phyloP scores from a whole-genome alignment of 2,329 filamentous ascomycete genomes.

The Fusarium buxicola region DNA sequence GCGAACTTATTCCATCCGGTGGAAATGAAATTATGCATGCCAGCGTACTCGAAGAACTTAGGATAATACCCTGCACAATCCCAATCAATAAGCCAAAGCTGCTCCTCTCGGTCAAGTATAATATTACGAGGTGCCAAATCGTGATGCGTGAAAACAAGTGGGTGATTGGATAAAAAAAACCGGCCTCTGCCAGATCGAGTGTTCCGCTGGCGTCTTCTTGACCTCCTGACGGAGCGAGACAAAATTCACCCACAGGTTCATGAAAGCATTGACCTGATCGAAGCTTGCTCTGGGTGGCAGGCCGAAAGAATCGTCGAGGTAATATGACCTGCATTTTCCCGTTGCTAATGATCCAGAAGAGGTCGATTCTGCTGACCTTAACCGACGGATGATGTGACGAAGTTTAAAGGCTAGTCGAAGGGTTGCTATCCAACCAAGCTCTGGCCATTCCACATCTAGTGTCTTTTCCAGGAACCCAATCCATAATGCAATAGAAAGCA shows the following conservation, averaged over 20 bases:
- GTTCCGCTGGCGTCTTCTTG: constrained; percentile 20
- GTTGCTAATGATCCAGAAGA: constrained; percentile 19
- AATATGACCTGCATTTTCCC: constrained; percentile 21
- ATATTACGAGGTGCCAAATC: constrained; percentile 35
- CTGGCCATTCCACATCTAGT: constrained; percentile 12
- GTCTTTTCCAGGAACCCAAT: constrained; percentile 14
- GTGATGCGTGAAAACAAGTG: constrained; percentile 28
- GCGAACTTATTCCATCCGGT: constrained; percentile 15
- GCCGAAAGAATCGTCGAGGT: constrained; percentile 19
- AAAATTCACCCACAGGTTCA: constrained; percentile 29
- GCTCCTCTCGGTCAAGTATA: constrained; percentile 12
- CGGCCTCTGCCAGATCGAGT: constrained; percentile 7
- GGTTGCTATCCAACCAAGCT: constrained; percentile 18
- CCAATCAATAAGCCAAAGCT: constrained; percentile 34
- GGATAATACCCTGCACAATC: constrained; percentile 34
- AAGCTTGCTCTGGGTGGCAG: constrained; percentile 15
- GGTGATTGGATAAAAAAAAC: constrained; percentile 3
- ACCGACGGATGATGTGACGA: constrained; percentile 13
- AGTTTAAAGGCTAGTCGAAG: constrained; percentile 26
- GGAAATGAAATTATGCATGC: constrained; percentile 32
- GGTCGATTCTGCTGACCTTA: constrained; percentile 15
- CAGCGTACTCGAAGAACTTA: constrained; percentile 26
- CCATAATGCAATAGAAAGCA: constrained; percentile 21
- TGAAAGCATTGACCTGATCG: constrained; percentile 16
- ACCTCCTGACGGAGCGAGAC: constrained; percentile 11